Conservation (phyloP, 2,329 filamentous ascomycete species). For the Thielaviopsis ethacetica region DNA sequence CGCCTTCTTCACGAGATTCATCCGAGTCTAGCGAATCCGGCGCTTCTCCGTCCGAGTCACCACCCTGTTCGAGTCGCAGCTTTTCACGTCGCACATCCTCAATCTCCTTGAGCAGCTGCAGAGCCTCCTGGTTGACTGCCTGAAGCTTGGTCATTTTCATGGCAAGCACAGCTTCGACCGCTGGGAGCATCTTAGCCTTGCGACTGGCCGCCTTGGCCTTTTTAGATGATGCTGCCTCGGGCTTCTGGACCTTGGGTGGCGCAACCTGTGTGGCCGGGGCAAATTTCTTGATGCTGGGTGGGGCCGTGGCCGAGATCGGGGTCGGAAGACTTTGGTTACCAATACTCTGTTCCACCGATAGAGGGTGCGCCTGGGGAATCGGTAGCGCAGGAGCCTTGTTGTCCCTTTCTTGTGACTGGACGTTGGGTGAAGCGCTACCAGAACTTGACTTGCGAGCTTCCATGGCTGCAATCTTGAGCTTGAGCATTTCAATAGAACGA, state of each 20-base stretch:
- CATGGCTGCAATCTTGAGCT: conserved; percentile 39
- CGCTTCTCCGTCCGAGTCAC: neutral
- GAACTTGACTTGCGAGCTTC: conserved; percentile 32
- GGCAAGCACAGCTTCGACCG: conserved; percentile 19
- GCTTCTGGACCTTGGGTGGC: neutral
- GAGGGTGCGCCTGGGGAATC: neutral
- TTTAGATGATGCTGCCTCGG: neutral
- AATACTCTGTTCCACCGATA: neutral
- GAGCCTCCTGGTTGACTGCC: conserved; percentile 5
- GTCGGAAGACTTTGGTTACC: neutral
- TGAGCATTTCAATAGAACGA: conserved; percentile 43
- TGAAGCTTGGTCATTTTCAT: conserved; percentile 12
- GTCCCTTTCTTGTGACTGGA: neutral
- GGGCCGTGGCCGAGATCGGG: neutral
- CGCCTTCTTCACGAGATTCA: neutral
- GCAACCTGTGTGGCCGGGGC: neutral
- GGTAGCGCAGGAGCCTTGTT: neutral
- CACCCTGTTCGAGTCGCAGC: neutral
- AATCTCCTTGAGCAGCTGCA: conserved; percentile 10
- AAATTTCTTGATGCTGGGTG: neutral
- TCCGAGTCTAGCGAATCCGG: neutral
- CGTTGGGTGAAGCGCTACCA: neutral
- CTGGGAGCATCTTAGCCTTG: conserved; percentile 16
- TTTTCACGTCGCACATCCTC: conserved; percentile 5
- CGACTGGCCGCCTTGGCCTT: neutral